Evolutionary conservation across 2,329 filamentous ascomycete genomes (phyloP).

Genomic region (Calonectria pauciramosa): DNA sequence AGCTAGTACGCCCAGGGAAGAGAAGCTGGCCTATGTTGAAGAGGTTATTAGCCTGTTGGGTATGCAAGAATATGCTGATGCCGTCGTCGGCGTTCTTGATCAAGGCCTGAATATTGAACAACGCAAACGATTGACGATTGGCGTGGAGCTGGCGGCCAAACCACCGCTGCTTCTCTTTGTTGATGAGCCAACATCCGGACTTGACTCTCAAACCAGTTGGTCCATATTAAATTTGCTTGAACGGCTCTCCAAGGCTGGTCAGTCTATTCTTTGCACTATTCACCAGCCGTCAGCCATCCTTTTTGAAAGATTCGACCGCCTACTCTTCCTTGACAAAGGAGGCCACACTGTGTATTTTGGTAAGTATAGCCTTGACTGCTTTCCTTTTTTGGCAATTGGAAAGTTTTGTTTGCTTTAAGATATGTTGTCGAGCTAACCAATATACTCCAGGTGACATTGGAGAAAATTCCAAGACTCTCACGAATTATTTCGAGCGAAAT

Average conservation of each 20-base stretch:
- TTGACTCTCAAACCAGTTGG: conserved; percentile 73
- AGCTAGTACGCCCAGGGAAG: conserved; percentile 53
- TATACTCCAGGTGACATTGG: conserved; percentile 85
- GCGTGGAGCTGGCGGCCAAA: conserved; percentile 57
- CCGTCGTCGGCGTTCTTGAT: conserved; percentile 59
- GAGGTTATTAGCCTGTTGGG: conserved; percentile 65
- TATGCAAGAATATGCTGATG: conserved; percentile 67
- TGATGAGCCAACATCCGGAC: conserved; percentile 66
- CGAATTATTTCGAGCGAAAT: conserved; percentile 80
- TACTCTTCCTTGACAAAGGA: conserved; percentile 58
- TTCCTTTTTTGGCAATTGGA: conserved; percentile 61
- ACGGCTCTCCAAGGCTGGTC: conserved; percentile 66
- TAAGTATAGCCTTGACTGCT: background rate
- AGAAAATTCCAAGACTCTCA: conserved; percentile 74
- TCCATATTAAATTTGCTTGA: conserved; percentile 78
- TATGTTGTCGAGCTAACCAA: conserved; percentile 50
- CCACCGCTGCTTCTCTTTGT: conserved; percentile 63
- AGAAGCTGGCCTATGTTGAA: conserved; percentile 65
- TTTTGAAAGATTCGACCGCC: conserved; percentile 64
- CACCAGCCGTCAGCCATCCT: conserved; percentile 58
- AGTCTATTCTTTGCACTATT: conserved; percentile 64
- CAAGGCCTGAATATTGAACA: conserved; percentile 63
- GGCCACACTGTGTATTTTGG: conserved; percentile 35
- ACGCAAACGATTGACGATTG: conserved; percentile 64
- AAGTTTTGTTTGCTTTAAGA: background rate